A percentile compares a stretch with the other conserved stretches of the same genome.
These are phyloP conservation scores for Corynascus novoguineensis DNA, from an alignment of 495 filamentous ascomycete species.

Conservation along the genomic window DNA sequence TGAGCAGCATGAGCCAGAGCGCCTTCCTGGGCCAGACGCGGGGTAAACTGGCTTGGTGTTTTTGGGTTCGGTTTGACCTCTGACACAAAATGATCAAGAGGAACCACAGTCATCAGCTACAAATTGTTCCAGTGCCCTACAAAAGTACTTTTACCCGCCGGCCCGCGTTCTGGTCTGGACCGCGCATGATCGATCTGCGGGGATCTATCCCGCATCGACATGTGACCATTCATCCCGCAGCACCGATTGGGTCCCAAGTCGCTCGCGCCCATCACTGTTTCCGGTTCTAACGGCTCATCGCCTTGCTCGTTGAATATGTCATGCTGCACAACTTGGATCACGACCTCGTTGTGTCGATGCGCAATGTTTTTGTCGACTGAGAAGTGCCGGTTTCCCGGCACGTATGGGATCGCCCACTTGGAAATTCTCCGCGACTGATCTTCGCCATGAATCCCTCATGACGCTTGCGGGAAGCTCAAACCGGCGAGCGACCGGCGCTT, in stretches of 20 bases:
- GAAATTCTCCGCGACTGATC: slow-evolving; percentile 28
- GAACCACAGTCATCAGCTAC: too few species aligned
- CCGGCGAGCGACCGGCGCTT: too few species aligned
- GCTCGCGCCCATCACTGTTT: background rate
- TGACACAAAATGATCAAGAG: too few species aligned
- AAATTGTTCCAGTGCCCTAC: too few species aligned
- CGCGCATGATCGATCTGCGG: slow-evolving; percentile 16
- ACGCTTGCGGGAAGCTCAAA: background rate
- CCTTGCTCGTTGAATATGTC: background rate
- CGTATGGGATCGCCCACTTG: slow-evolving; percentile 4
- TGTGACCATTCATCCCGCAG: background rate
- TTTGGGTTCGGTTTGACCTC: too few species aligned
- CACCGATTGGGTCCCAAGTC: background rate
- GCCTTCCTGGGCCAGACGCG: too few species aligned
- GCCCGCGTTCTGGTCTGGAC: background rate
- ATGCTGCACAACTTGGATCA: background rate
- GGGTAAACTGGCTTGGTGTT: too few species aligned
- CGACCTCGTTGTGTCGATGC: background rate
- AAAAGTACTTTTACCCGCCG: too few species aligned
- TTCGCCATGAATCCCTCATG: slow-evolving; percentile 18
- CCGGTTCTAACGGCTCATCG: background rate
- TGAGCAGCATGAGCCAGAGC: too few species aligned
- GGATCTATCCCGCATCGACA: background rate
- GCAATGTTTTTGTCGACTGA: background rate
- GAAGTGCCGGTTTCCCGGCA: slow-evolving; percentile 7